phyloP scores from a whole-genome alignment of 1,284 basidiomycete genomes.

The Takashimella tepidaria region DNA sequence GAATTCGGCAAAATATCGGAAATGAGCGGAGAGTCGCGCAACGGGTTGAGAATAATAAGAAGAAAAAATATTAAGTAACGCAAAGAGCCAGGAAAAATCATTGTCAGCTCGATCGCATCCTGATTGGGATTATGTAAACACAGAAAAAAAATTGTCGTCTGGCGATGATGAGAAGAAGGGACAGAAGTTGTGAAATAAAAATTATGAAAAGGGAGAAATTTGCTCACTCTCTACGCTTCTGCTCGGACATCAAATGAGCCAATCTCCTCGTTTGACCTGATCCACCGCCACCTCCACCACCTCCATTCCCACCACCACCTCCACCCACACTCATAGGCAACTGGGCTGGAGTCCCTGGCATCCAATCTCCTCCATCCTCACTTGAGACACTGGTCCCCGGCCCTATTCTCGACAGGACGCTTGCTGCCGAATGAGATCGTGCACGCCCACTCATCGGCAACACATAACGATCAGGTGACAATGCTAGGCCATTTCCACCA shows the following conservation, averaged over 20 bases:
- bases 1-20: too few species aligned
- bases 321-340: background rate
- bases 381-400: background rate
- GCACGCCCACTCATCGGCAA: conserved; percentile 6
- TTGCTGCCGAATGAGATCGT: conserved; percentile 12
- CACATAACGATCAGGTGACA: conserved; percentile 1
- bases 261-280: conserved; percentile 36
- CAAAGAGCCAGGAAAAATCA: background rate
- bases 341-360: conserved; percentile 2
- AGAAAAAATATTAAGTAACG: background rate
- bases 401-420: conserved; percentile 4
- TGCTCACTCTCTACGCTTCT: conserved; percentile 45
- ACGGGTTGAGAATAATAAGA: background rate
- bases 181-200: background rate
- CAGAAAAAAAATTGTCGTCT: background rate
- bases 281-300: conserved; percentile 9
- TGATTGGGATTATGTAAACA: background rate
- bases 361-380: background rate
- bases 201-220: background rate
- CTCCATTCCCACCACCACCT: background rate
- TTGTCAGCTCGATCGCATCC: background rate
- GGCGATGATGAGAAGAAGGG: background rate
- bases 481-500: background rate
- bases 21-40: too few species aligned
- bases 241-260: conserved; percentile 44